Percentiles rank a stretch among this genome's conserved stretches.
These are phyloP conservation scores for Euptelea pleiosperma DNA, from an alignment of 164 flowering plant genomes.

Conservation along the genomic window DNA sequence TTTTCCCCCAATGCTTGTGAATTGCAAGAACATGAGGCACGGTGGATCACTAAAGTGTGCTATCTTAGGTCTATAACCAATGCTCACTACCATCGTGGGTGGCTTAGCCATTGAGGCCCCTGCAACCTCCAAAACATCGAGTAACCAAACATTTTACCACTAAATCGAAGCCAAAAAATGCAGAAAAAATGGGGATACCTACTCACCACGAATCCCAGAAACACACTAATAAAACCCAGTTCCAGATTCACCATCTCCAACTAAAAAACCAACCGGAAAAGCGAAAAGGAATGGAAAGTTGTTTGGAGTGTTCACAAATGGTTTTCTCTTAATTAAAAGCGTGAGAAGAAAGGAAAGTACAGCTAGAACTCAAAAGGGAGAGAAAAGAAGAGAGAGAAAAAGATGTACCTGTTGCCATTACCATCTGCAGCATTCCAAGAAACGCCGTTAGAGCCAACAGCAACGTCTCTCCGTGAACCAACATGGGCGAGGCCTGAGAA, in stretches of 20 bases:
- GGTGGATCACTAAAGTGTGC: not conserved
- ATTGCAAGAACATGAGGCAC: too few relatives aligned
- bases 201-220: not conserved
- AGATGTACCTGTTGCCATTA: conserved; percentile 19
- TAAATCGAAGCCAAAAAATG: not conserved
- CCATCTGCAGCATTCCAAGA: conserved; percentile 29
- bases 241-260: conserved; percentile 7
- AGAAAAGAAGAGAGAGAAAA: conserved; percentile 6
- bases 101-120: too few relatives aligned
- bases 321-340: too few relatives aligned
- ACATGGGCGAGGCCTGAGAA: conserved; percentile 21
- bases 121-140: too few relatives aligned
- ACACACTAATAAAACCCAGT: conserved; percentile 5
- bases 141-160: too few relatives aligned
- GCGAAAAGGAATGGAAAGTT: too few relatives aligned
- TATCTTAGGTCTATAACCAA: too few relatives aligned
- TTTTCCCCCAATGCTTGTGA: too few relatives aligned
- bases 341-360: not conserved
- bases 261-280: not conserved
- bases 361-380: not conserved
- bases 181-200: not conserved
- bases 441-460: conserved; percentile 27
- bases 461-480: conserved; percentile 6
- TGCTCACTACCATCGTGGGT: too few relatives aligned
- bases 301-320: too few relatives aligned